Evolutionary conservation across 2,329 filamentous ascomycete species (phyloP), one percentile per base, ranked within the genome.

Genomic region (Lizonia empirigonia): DNA sequence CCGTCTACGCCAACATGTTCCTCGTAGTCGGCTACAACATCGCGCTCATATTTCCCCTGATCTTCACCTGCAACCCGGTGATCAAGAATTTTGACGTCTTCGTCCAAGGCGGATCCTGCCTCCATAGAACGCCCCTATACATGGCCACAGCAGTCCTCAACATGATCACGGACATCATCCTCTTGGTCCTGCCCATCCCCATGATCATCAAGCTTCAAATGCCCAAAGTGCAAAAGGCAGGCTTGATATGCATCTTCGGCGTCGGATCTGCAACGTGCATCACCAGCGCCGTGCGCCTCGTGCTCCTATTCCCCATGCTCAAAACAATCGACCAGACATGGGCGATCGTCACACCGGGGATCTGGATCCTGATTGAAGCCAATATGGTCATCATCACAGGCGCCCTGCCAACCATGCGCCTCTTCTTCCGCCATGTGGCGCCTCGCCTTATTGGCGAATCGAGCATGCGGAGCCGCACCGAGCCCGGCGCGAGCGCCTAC

Each of bases 381-480:
- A 77, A 78, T 30, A 63, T 77, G 0, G 69, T 77, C 41, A 66
- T 77, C 22, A 72, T 76, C 10, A 77, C 74, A 58, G 74, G 72
- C 16, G 73, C 73, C 18, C 67, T 77, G 26, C 73, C 75, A 0
- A 76, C 75, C 1, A 53, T 77, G 1, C 69, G 72, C 20, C 73
- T 73, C 15, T 77, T 77, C 65, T 65, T 76, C 50, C 63, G 63
- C 2, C 71, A 75, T 44, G 60, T 76, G 9, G 67, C 73, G 0
- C 74, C 74, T 2, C 52, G 29, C 2, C 23, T 60, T 16, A 56
- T 62, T 24, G 55, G 59, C 27, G 57, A 74, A 70, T 1, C 46
- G 2, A 41, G 47, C 15, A 9, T 53, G 23, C 48, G 32, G 2
- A 57, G 50, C 19, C 40, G 51, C 6, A 40, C 19, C 5, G 47